phyloP scores from a whole-genome alignment of 768 basidiomycete genomes.

The Hericium alpestre region DNA sequence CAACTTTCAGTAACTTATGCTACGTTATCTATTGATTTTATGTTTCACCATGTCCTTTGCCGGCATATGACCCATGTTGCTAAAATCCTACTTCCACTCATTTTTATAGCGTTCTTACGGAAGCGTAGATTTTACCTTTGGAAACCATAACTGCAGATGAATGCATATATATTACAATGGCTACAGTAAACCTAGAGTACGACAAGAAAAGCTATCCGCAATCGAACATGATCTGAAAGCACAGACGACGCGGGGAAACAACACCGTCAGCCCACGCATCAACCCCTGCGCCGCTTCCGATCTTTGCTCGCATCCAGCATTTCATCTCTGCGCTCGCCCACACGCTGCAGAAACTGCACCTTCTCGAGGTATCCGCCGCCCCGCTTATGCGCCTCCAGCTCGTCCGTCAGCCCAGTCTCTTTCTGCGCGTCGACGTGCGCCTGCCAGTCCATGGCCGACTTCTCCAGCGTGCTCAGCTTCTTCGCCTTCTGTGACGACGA shows the following conservation, averaged over 20 bases:
- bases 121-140: too few species aligned
- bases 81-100: not conserved
- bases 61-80: not conserved
- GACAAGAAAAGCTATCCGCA: not conserved
- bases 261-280: not conserved
- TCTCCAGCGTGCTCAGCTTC: conserved; percentile 76
- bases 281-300: conserved; percentile 33
- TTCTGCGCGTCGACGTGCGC: conserved; percentile 43
- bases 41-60: not conserved
- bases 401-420: conserved; percentile 42
- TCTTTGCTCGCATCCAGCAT: conserved; percentile 45
- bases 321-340: conserved; percentile 61
- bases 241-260: not conserved
- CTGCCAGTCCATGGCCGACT: conserved; percentile 81
- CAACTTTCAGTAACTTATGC: not conserved
- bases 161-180: too few species aligned
- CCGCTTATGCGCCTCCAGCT: conserved; percentile 63
- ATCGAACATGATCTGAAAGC: not conserved
- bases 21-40: not conserved
- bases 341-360: conserved; percentile 71
- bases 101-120: too few species aligned
- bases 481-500: conserved; percentile 43
- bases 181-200: not conserved
- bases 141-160: too few species aligned
- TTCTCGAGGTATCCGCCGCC: conserved; percentile 78